Conservation (phyloP, 306 rosid genomes). For the Morella rubra region DNA sequence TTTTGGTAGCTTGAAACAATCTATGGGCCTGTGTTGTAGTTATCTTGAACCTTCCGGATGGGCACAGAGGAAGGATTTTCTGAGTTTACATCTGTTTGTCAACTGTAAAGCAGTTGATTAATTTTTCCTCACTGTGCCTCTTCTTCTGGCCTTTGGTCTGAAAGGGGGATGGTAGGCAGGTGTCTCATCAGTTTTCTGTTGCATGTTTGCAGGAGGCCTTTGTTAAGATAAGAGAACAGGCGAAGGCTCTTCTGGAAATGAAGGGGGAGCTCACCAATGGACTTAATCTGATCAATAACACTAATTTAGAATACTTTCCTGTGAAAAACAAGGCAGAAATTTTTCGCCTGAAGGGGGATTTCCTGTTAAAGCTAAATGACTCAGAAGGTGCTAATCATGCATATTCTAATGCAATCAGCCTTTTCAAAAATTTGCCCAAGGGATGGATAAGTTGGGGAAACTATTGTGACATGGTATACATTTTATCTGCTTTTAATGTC, state of each 20-base stretch:
- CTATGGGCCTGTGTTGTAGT: slow-evolving; percentile 13
- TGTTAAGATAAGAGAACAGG: slow-evolving; percentile 95
- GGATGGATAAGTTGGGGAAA: slow-evolving; percentile 99
- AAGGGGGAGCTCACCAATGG: slow-evolving; percentile 87
- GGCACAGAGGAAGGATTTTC: slow-evolving; percentile 1
- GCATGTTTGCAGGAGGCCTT: slow-evolving; percentile 86
- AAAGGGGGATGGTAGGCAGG: slow-evolving; percentile 3
- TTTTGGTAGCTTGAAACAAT: slow-evolving; percentile 1
- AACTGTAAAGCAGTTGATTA: neutral
- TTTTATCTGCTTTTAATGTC: slow-evolving; percentile 22
- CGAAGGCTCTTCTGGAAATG: slow-evolving; percentile 85
- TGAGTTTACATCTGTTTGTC: neutral
- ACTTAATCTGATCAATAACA: slow-evolving; percentile 81
- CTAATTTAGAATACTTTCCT: slow-evolving; percentile 94
- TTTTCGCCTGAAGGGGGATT: slow-evolving; percentile 86
- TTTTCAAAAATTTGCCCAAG: slow-evolving; percentile 89
- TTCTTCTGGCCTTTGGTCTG: slow-evolving; percentile 8
- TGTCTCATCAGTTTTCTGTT: slow-evolving; percentile 36
- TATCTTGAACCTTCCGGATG: slow-evolving; percentile 12
- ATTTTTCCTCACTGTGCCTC: neutral
- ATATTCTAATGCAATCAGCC: slow-evolving; percentile 83
- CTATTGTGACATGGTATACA: slow-evolving; percentile 88
- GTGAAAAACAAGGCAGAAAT: slow-evolving; percentile 93
- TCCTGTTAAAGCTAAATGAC: slow-evolving; percentile 75
- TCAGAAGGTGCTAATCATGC: slow-evolving; percentile 74